Conservation (phyloP, 1,284 basidiomycete species). For the Sanghuangporus sanghuang region DNA sequence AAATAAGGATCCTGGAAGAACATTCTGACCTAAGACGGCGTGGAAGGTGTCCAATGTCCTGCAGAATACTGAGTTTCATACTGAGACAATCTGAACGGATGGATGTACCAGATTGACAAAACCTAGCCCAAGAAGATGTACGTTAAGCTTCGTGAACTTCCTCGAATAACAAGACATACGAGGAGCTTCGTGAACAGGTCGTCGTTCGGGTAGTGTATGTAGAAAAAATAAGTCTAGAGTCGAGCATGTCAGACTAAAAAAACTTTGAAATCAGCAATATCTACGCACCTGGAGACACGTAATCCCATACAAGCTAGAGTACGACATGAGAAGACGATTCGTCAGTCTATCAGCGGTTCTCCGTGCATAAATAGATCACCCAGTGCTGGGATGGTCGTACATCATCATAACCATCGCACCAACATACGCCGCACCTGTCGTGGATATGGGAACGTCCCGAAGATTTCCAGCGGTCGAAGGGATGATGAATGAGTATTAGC, state of each 20-base stretch:
- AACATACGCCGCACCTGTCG: too few species aligned
- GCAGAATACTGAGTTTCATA: not conserved
- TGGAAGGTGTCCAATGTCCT: conserved; percentile 39
- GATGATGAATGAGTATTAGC: too few species aligned
- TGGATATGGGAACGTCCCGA: too few species aligned
- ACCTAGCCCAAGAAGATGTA: not conserved
- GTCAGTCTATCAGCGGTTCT: not conserved
- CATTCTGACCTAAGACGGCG: conserved; percentile 34
- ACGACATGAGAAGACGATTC: not conserved
- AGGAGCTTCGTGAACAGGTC: conserved; percentile 6
- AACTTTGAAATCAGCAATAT: not conserved
- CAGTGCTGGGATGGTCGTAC: not conserved
- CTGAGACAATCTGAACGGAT: not conserved
- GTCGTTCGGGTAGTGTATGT: conserved; percentile 14
- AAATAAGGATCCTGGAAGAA: not conserved
- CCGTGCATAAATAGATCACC: not conserved
- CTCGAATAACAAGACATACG: not conserved
- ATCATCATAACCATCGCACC: too few species aligned
- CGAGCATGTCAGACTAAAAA: not conserved
- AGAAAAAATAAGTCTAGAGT: conserved; percentile 16
- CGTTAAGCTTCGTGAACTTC: too few species aligned
- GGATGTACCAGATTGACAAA: conserved; percentile 9
- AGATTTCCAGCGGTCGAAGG: too few species aligned
- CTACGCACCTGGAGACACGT: conserved; percentile 15
- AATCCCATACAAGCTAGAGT: conserved; percentile 16